Evolutionary conservation across 208 protist species (phyloP).

Genomic region (Trypanosoma lewisi): DNA sequence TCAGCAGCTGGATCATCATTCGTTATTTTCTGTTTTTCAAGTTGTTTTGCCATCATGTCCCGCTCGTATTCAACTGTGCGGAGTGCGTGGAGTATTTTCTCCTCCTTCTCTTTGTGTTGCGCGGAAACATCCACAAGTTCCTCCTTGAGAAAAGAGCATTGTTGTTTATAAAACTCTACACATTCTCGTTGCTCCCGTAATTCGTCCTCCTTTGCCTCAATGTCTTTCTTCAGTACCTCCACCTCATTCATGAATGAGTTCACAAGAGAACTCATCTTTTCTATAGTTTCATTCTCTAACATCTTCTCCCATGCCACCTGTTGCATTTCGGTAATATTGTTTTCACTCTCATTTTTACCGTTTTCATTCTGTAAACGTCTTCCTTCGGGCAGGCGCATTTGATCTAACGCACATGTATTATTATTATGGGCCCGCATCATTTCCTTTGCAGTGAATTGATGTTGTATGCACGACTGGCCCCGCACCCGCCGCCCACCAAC

Average conservation of each 20-base stretch:
- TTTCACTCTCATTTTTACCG: no score
- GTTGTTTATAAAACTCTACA: conserved; percentile 28
- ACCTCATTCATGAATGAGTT: conserved; percentile 39
- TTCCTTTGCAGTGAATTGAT: conserved; percentile 39
- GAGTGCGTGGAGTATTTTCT: conserved; percentile 15
- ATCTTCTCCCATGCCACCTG: background rate
- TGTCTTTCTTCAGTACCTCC: conserved; percentile 34
- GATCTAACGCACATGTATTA: conserved; percentile 35
- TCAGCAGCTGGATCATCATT: background rate
- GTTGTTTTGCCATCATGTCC: conserved; percentile 10
- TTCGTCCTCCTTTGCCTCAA: conserved; percentile 35
- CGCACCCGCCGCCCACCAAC: conserved; percentile 51
- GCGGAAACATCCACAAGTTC: conserved; percentile 13
- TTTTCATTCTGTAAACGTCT: conserved; percentile 35
- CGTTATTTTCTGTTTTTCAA: conserved; percentile 10
- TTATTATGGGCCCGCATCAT: conserved; percentile 40
- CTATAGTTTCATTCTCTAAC: background rate
- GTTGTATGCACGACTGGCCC: conserved; percentile 52
- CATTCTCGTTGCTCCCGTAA: conserved; percentile 31
- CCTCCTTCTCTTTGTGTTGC: conserved; percentile 1
- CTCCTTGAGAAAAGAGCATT: conserved; percentile 20
- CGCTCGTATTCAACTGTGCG: conserved; percentile 20
- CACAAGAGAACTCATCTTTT: conserved; percentile 30
- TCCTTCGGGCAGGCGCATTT: conserved; percentile 44
- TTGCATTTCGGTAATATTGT: conserved; percentile 18